Conservation (phyloP, 176 grass and related monocot species). For the Dactylis glomerata region DNA sequence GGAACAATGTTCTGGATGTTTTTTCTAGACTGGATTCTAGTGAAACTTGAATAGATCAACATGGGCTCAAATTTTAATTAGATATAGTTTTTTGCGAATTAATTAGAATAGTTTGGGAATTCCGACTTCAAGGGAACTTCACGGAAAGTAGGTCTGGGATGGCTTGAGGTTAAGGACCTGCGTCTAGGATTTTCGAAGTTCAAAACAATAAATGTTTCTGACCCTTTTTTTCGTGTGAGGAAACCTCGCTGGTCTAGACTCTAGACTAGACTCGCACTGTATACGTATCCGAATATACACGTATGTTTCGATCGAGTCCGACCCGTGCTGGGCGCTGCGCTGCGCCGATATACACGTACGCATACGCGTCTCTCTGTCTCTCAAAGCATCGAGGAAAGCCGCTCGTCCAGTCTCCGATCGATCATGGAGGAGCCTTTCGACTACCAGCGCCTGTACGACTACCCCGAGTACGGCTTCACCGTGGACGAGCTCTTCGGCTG, state of each 20-base stretch:
- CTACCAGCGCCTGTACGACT: background rate
- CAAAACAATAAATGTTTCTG: background rate
- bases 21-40: too few species aligned
- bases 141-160: background rate
- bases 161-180: background rate
- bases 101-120: too few species aligned
- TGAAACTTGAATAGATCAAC: too few species aligned
- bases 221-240: background rate
- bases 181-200: background rate
- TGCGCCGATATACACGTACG: background rate
- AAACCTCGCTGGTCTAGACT: background rate
- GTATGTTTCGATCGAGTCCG: background rate
- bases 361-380: background rate
- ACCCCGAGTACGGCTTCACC: background rate
- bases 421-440: background rate
- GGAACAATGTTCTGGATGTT: too few species aligned
- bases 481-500: background rate
- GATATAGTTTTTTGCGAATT: too few species aligned
- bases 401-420: background rate
- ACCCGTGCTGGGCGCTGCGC: background rate
- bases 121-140: too few species aligned
- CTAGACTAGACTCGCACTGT: too few species aligned
- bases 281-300: background rate
- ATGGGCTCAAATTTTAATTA: too few species aligned
- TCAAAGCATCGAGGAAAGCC: background rate